phyloP scores from a whole-genome alignment of 164 flowering plant genomes.

The Platanus orientalis region DNA sequence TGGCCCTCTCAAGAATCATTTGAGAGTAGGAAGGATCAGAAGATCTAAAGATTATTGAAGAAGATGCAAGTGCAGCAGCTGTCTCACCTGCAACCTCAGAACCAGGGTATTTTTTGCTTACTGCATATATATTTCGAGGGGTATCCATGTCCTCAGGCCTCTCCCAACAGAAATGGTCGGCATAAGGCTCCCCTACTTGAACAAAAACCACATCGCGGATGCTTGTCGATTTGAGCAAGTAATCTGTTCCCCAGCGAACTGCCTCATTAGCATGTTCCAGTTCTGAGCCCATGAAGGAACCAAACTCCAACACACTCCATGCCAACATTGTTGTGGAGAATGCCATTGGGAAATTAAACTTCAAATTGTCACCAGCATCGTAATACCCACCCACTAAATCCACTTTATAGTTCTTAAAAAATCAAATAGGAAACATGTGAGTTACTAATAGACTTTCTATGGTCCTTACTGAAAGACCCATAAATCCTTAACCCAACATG shows the following conservation, averaged over 20 bases:
- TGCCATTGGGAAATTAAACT: conserved; percentile 86
- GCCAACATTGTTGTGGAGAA: conserved; percentile 67
- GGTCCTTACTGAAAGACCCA: too few relatives aligned
- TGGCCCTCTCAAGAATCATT: conserved; percentile 34
- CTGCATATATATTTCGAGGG: conserved; percentile 27
- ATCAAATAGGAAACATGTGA: too few relatives aligned
- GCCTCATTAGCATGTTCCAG: conserved; percentile 45
- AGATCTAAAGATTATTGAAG: conserved; percentile 44
- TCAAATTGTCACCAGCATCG: conserved; percentile 83
- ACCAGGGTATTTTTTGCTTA: conserved; percentile 35
- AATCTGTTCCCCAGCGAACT: conserved; percentile 70
- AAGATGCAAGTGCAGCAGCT: conserved; percentile 72
- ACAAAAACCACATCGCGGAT: conserved; percentile 41
- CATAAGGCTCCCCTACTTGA: conserved; percentile 59
- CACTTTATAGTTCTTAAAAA: too few relatives aligned
- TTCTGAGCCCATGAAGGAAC: conserved; percentile 44
- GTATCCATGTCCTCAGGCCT: too few relatives aligned
- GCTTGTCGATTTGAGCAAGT: conserved; percentile 60
- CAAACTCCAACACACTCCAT: conserved; percentile 68
- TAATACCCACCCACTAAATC: conserved; percentile 84
- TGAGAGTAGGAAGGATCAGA: conserved; percentile 36
- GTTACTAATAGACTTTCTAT: too few relatives aligned
- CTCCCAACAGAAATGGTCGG: conserved; percentile 71
- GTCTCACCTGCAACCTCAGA: conserved; percentile 77
- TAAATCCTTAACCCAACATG: too few relatives aligned